A percentile compares a stretch with the other conserved stretches of the same genome.
Evolutionary conservation across 192 early-diverging fungal species (phyloP).

Genomic region (Geosiphon pyriformis): DNA sequence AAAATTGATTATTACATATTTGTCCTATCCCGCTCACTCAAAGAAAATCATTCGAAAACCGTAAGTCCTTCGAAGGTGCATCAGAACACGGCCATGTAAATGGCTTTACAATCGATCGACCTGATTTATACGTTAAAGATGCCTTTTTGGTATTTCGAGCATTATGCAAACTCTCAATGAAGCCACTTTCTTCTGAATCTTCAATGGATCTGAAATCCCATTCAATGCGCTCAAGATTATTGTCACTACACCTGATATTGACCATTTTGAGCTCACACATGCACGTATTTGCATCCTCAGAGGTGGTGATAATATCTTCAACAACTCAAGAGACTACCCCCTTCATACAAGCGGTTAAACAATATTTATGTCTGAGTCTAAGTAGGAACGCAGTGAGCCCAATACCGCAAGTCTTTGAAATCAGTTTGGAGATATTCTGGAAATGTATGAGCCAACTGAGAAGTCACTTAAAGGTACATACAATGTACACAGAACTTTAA

Average conservation of each 20-base stretch:
- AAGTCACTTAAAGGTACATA: slow-evolving; percentile 59
- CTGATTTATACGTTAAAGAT: slow-evolving; percentile 51
- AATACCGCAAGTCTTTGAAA: slow-evolving; percentile 74
- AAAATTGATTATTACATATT: not conserved
- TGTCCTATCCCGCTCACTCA: not conserved
- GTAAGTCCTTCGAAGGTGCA: slow-evolving; percentile 12
- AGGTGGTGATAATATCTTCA: slow-evolving; percentile 34
- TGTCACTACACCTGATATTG: slow-evolving; percentile 77
- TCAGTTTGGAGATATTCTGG: slow-evolving; percentile 80
- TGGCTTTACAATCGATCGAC: slow-evolving; percentile 19
- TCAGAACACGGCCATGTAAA: not conserved
- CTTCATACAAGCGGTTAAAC: slow-evolving; percentile 80
- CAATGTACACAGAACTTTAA: too few species aligned
- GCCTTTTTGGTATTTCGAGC: slow-evolving; percentile 82
- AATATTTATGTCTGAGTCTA: slow-evolving; percentile 78
- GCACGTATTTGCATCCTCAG: slow-evolving; percentile 63
- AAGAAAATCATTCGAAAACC: slow-evolving; percentile 15
- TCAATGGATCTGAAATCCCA: slow-evolving; percentile 71
- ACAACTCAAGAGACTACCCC: slow-evolving; percentile 45
- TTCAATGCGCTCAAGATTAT: slow-evolving; percentile 75
- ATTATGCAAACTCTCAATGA: slow-evolving; percentile 86
- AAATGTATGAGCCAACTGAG: slow-evolving; percentile 65
- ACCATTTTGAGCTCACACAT: slow-evolving; percentile 70
- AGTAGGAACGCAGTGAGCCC: slow-evolving; percentile 75
- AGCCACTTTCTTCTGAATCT: slow-evolving; percentile 61